These are phyloP conservation scores for Pseudopyrenochaeta lycopersici DNA, from an alignment of 2,329 filamentous ascomycete genomes.

Conservation along the genomic window DNA sequence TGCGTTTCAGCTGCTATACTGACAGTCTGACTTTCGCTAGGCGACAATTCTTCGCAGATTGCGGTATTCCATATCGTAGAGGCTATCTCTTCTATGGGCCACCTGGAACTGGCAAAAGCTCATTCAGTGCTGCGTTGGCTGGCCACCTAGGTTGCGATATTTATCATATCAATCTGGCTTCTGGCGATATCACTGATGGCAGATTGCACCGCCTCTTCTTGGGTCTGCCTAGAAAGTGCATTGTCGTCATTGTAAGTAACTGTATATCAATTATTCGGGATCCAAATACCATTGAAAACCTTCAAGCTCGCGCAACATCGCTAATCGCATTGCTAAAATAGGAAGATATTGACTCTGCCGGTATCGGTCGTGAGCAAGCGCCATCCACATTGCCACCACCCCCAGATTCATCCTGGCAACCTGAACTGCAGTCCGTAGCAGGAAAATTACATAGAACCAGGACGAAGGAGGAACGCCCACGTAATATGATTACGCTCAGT, in stretches of 20 bases:
- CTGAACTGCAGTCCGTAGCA: not conserved
- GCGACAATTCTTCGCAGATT: constrained; percentile 44
- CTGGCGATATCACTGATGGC: constrained; percentile 36
- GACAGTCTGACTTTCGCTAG: not conserved
- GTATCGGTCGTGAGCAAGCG: constrained; percentile 34
- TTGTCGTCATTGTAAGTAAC: constrained; percentile 50
- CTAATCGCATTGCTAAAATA: not conserved
- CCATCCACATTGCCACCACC: not conserved
- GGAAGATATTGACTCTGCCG: constrained; percentile 49
- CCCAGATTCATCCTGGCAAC: not conserved
- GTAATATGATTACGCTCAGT: constrained; percentile 66
- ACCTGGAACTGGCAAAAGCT: constrained; percentile 53
- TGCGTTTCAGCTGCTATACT: not conserved
- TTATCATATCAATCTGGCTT: constrained; percentile 49
- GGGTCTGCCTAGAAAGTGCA: constrained; percentile 45
- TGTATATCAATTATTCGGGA: not conserved
- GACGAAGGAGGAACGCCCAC: not conserved
- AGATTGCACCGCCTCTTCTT: constrained; percentile 42
- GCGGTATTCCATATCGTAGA: constrained; percentile 44
- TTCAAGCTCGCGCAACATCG: not conserved
- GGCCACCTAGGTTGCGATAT: constrained; percentile 50
- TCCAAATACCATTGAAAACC: too few species aligned
- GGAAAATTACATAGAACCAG: not conserved
- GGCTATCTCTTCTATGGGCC: constrained; percentile 54
- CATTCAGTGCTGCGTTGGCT: constrained; percentile 49